These are phyloP conservation scores for Fusarium nurragi DNA, from an alignment of 2,329 filamentous ascomycete genomes.

Conservation along the genomic window DNA sequence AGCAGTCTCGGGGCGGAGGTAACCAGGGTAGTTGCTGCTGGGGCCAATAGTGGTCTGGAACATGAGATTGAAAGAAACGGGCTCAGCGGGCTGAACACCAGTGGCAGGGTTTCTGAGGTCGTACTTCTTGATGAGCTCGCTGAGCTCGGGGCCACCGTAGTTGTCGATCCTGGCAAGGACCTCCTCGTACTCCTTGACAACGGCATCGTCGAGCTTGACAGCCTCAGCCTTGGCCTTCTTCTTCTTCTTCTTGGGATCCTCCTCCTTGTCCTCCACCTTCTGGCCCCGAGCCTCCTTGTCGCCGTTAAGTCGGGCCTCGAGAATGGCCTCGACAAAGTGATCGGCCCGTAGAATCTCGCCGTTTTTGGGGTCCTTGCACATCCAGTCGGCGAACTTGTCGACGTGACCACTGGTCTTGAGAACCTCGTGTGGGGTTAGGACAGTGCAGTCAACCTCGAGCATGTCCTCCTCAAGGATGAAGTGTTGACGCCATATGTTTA, in stretches of 20 bases:
- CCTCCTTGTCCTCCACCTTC: conserved; percentile 80
- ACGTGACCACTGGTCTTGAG: conserved; percentile 97
- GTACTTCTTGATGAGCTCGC: conserved; percentile 87
- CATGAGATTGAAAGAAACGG: conserved; percentile 97
- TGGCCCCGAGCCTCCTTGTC: conserved; percentile 92
- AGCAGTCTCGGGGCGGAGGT: conserved; percentile 91
- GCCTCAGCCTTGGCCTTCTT: conserved; percentile 87
- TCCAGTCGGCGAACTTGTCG: conserved; percentile 98
- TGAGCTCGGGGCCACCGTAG: conserved; percentile 87
- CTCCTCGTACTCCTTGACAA: conserved; percentile 91
- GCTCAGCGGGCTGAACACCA: conserved; percentile 78
- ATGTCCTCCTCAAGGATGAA: conserved; percentile 94
- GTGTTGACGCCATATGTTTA: conserved; percentile 92
- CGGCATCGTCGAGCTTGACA: conserved; percentile 85
- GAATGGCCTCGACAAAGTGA: conserved; percentile 93
- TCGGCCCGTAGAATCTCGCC: conserved; percentile 97
- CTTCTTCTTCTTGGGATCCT: conserved; percentile 78
- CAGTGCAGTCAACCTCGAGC: conserved; percentile 94
- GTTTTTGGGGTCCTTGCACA: conserved; percentile 98
- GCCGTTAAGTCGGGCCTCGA: conserved; percentile 86
- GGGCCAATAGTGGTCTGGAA: conserved; percentile 96
- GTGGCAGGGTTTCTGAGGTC: conserved; percentile 89
- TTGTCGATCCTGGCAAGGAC: conserved; percentile 94
- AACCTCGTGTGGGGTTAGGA: conserved; percentile 91
- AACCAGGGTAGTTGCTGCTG: conserved; percentile 85